Evolutionary conservation across 805 yeast species (phyloP), one percentile per base, ranked within the genome.

Genomic region (Spencermartinsiella europaea): DNA sequence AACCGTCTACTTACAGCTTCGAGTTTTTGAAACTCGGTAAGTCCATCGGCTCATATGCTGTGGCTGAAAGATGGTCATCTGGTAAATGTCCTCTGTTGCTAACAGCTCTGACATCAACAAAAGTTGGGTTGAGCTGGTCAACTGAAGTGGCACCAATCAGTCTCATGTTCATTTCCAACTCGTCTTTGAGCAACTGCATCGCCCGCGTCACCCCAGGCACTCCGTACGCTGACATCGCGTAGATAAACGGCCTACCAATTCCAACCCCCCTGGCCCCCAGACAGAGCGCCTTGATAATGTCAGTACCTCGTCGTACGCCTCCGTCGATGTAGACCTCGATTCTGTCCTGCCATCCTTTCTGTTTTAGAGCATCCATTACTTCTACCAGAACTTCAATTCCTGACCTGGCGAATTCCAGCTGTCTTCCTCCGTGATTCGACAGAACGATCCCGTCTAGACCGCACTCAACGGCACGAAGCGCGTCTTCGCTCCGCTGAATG

Each of bases 401-500:
- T 0, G 95, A 79, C n/a, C 85, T 75, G 0, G 95, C 73, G 58
- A 78, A 85, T 65, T 88, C 96, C 47, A 88, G 69, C 65, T 87
- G 95, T 51, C 96, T 72, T 36, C 96, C 95, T 50, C 96, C 96
- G 66, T 87, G 96, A 61, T 87, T 88, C 1, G 95, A 85, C 42
- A 87, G 58, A 3, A 88, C 87, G n/a, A 87, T 82, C 36, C 90
- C 95, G 37, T 80, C 77, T 22, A 77, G 75, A 2, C 93, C 93
- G 55, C 74, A 66, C 53, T 85, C 83, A 4, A 79, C 79, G 0
- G 95, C 95, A 55, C 69, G 65, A 16, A 86, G 62, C 0, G 84
- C 89, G 60, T 88, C 96, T 52, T 85, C 91, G 36, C 77, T 79
- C 27, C 91, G 69, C 65, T 86, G 95, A n/a, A 88, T 81, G 48